Percentiles rank a stretch among this genome's conserved stretches.
phyloP scores from a whole-genome alignment of 805 yeast species.

The Candida takata region DNA sequence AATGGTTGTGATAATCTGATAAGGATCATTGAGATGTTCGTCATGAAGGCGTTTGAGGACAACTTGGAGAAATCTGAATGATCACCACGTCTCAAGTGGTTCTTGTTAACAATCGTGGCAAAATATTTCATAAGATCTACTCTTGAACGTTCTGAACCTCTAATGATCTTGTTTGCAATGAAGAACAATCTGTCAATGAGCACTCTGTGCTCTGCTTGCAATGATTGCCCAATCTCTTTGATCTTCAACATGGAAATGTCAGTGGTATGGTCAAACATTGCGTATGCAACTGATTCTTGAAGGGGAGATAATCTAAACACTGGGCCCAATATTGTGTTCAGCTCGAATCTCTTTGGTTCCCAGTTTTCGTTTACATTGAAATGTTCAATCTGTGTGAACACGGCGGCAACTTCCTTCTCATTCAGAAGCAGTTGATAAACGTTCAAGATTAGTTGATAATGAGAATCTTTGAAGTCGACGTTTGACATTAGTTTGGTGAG shows the following conservation, averaged over 20 bases:
- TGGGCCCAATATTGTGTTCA: constrained; percentile 67
- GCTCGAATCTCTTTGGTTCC: constrained; percentile 49
- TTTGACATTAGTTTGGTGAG: constrained; percentile 30
- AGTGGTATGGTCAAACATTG: constrained; percentile 33
- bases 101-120: constrained; percentile 66
- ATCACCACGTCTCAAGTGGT: constrained; percentile 82
- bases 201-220: constrained; percentile 57
- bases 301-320: constrained; percentile 71
- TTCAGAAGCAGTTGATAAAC: constrained; percentile 51
- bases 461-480: constrained; percentile 42
- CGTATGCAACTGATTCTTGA: constrained; percentile 40
- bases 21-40: constrained; percentile 62
- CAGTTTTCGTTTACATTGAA: constrained; percentile 41
- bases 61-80: constrained; percentile 63
- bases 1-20: constrained; percentile 79
- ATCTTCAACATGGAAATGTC: constrained; percentile 36
- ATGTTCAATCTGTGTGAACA: constrained; percentile 49
- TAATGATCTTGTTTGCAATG: constrained; percentile 64
- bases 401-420: constrained; percentile 54
- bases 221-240: constrained; percentile 45
- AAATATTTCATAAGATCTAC: constrained; percentile 58
- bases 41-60: constrained; percentile 76
- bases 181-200: constrained; percentile 57
- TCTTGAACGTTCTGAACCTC: constrained; percentile 66
- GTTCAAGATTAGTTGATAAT: constrained; percentile 46